Evolutionary conservation across 495 filamentous ascomycete genomes (phyloP), one percentile per base, ranked within the genome.

Genomic region (Physcia stellaris): DNA sequence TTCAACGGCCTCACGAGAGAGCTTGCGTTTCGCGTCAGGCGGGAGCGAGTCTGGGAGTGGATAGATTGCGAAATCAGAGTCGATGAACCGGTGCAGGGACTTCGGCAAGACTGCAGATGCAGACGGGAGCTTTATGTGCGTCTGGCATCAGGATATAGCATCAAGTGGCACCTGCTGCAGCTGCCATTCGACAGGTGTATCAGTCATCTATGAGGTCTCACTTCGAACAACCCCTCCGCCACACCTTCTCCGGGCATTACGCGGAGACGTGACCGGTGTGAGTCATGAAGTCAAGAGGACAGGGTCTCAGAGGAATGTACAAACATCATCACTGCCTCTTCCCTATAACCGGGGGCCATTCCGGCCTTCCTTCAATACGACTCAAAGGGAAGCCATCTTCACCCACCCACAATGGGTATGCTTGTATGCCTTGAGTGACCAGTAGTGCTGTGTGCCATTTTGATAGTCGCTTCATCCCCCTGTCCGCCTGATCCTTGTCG

Each of bases 11-110:
- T n/a, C 26, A 28, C 7, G 26, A 7, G 26, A 28, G 26, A 7
- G 7, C 20, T 27, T 22, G 37, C 37, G 37, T 39, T 39, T 39
- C 37, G 37, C 37, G 22, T 39, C 23, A 22, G 37, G 30, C 37
- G 37, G 37, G 37, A 39, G 17, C 37, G 23, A 39, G 27, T 22
- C 10, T 28, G 23, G 37, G 26, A 4, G n/a, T 23, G 26, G 26
- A 28, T 7, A 7, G 26, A 28, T n/a, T n/a, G n/a, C n/a, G n/a
- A n/a, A n/a, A n/a, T n/a, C n/a, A n/a, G n/a, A n/a, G n/a, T n/a
- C n/a, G n/a, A n/a, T n/a, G n/a, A n/a, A n/a, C n/a, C n/a, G 6
- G 13, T 33, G 31, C 34, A 24, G 20, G 34, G 16, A 17, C 26
- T 22, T 29, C 10, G 13, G 13, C 12, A 39, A 12, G 24, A 7